Percentiles rank a stretch among this genome's conserved stretches.
These are phyloP conservation scores for Skeletonema costatum DNA, from an alignment of 108 stramenopile species.

Conservation along the genomic window DNA sequence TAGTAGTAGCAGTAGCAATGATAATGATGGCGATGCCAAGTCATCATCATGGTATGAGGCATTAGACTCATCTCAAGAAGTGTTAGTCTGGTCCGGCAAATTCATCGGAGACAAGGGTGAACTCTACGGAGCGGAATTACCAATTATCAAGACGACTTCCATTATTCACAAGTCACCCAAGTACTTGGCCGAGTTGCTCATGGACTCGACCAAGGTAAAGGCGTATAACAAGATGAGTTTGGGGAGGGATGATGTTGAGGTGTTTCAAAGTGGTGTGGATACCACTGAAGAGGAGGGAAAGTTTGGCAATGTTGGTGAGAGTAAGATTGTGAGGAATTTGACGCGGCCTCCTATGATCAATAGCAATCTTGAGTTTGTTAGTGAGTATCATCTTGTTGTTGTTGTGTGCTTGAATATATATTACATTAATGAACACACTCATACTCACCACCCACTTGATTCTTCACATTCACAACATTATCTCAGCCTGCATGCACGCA, in stretches of 20 bases:
- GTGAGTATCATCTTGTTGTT: constrained; percentile 9
- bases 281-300: constrained; percentile 36
- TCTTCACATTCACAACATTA: neutral
- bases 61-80: constrained; percentile 41
- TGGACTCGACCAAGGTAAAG: constrained; percentile 78
- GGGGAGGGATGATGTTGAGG: constrained; percentile 71
- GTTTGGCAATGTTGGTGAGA: constrained; percentile 52
- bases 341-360: constrained; percentile 74
- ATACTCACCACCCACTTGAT: neutral
- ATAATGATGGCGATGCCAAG: neutral
- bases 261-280: constrained; percentile 46
- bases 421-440: neutral
- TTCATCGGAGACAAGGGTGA: constrained; percentile 31
- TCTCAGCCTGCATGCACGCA: constrained; percentile 70
- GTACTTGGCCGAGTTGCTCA: constrained; percentile 72
- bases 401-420: neutral
- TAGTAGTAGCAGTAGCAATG: constrained; percentile 14
- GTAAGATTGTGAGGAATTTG: constrained; percentile 82
- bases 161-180: constrained; percentile 67
- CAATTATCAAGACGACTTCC: constrained; percentile 74
- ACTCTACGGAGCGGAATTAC: constrained; percentile 66
- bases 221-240: constrained; percentile 87
- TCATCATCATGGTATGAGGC: constrained; percentile 16
- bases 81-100: constrained; percentile 70
- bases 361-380: constrained; percentile 66